These are phyloP conservation scores for Chamaenerion angustifolium DNA, from an alignment of 345 rosid species.

Conservation along the genomic window DNA sequence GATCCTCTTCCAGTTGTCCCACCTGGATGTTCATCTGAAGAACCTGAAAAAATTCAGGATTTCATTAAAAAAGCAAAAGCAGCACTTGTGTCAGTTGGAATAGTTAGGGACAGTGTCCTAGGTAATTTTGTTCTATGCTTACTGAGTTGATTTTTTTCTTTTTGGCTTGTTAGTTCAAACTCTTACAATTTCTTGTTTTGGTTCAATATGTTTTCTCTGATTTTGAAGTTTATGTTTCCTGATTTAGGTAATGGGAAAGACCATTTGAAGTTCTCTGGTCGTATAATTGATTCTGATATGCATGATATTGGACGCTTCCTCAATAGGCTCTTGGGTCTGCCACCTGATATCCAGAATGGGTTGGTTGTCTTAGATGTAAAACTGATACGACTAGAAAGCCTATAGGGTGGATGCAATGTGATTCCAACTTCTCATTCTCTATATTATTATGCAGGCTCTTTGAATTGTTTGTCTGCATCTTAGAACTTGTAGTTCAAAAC, in stretches of 20 bases:
- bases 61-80: conserved; percentile 84
- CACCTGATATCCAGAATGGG: conserved; percentile 97
- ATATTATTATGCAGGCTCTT: conserved; percentile 47
- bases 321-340: conserved; percentile 87
- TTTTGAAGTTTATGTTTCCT: conserved; percentile 9
- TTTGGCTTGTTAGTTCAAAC: not conserved
- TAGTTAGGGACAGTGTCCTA: conserved; percentile 74
- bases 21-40: conserved; percentile 84
- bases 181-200: not conserved
- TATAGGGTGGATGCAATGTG: conserved; percentile 4
- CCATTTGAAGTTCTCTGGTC: conserved; percentile 67
- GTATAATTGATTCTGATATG: conserved; percentile 97
- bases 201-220: not conserved
- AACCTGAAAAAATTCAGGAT: conserved; percentile 67
- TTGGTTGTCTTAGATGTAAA: conserved; percentile 11
- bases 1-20: conserved; percentile 84
- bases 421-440: conserved; percentile 11
- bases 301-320: conserved; percentile 93
- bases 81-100: conserved; percentile 95
- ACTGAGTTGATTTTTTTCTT: conserved; percentile 1
- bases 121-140: conserved; percentile 28
- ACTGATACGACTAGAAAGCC: conserved; percentile 1
- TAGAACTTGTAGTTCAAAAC: conserved; percentile 81
- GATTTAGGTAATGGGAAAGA: conserved; percentile 76
- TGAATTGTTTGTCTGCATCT: conserved; percentile 75